A percentile compares a stretch with the other conserved stretches of the same genome.
phyloP scores from a whole-genome alignment of 306 rosid species.

The Trifolium subterraneum region DNA sequence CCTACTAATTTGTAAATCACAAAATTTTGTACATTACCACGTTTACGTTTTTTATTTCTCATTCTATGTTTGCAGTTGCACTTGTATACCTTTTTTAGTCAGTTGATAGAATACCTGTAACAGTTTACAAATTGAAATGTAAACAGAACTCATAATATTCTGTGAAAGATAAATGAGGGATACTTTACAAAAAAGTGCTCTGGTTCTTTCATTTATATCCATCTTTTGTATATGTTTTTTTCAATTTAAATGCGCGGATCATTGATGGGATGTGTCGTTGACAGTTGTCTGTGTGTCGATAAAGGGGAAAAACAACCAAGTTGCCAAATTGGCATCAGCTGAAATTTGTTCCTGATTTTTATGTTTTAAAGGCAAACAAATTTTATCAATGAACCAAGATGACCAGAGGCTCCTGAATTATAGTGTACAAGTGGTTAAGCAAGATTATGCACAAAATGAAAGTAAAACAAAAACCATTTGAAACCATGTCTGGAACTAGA shows the following conservation, averaged over 20 bases:
- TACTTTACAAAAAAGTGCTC: conserved; percentile 24
- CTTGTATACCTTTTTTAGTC: neutral
- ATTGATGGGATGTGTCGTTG: neutral
- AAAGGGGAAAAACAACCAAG: neutral
- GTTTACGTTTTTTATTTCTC: conserved; percentile 30
- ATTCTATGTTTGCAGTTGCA: conserved; percentile 2
- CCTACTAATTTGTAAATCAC: conserved; percentile 48
- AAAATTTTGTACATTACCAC: conserved; percentile 57
- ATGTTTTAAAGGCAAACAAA: neutral
- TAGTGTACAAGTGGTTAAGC: neutral
- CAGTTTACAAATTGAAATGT: conserved; percentile 37
- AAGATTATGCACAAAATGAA: no score
- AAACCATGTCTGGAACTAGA: no score
- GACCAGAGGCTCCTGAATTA: neutral
- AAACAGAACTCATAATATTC: conserved; percentile 41
- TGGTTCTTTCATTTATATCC: conserved; percentile 17
- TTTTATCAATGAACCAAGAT: neutral
- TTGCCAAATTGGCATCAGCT: neutral
- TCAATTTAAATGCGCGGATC: neutral
- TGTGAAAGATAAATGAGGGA: neutral
- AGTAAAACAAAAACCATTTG: no score
- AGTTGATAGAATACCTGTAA: conserved; percentile 39
- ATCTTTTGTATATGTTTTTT: neutral
- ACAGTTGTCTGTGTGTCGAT: neutral
- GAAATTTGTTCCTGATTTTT: conserved; percentile 4